Base-by-base conservation (phyloP, 1,284 basidiomycete genomes). In the Papiliotrema nemorosa region DNA sequence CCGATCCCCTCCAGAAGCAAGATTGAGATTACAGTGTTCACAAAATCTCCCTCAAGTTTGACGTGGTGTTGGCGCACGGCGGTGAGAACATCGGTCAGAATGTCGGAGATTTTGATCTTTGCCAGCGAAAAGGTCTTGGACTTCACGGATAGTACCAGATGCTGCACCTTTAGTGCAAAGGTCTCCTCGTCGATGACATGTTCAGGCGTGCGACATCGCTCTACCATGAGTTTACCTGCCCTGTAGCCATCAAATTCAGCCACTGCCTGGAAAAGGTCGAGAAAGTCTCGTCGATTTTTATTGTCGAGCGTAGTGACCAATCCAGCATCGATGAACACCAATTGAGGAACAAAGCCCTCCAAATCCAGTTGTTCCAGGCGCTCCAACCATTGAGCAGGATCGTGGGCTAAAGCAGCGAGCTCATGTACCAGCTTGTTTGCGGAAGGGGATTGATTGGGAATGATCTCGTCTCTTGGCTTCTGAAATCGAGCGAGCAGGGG, bases 11-110 rank as follows among this genome's bases (percentile, higher is more conserved):
- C 96, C 40, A 99, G 77, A 47, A 99, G 71, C 52, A 99, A 74
- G 51, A 97, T 91, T 9, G 88, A 89, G 55, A 98, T 88, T 45
- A 98, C 91, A 0, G 96, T 98, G 71, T 98, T 97, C 64, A 98
- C 85, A 69, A 99, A 99, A 72, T 98, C 96, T 13, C 87, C 90
- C 76, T 98, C 94, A 84, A 99, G 88, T 80, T 93, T 97, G 61
- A 98, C 96, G 69, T 97, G 96, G 72, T 97, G 93, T 58, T 84
- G 80, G 45, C 92, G 78, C 1, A 99, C 92, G n/a, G 86, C 84
- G 61, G 78, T 83, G 39, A 98, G 77, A 7, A 97, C 93, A 59
- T 94, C 87, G 5, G 82, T 86, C 36, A 97, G 78, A 58, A 98
- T 84, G 70, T 98, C 93, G 25, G 88, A 87, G 52, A 99, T 96